Conservation (phyloP, 805 yeast genomes). For the Wickerhamiella parazyma region DNA sequence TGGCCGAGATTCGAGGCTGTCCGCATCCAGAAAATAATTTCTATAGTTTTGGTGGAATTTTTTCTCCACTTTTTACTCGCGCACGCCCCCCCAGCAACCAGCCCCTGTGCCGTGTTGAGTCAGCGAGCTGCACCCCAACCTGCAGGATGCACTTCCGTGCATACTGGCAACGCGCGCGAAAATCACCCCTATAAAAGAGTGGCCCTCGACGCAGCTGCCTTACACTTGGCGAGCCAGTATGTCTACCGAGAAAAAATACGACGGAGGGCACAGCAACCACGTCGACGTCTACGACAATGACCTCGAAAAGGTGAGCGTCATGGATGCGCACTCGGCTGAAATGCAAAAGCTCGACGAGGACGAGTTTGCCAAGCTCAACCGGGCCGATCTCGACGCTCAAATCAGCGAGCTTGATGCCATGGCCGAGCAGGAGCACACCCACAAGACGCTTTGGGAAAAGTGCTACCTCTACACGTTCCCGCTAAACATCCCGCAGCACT, state of each 20-base stretch:
- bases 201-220: no score
- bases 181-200: no score
- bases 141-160: not conserved
- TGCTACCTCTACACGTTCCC: not conserved
- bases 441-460: not conserved
- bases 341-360: constrained; percentile 2
- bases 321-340: not conserved
- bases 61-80: no score
- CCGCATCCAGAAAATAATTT: no score
- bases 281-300: not conserved
- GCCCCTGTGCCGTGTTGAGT: not conserved
- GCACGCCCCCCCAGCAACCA: no score
- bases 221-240: no score
- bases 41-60: no score
- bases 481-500: constrained; percentile 21
- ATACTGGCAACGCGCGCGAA: not conserved
- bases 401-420: not conserved
- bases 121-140: not conserved
- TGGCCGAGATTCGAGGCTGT: no score
- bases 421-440: not conserved
- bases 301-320: not conserved
- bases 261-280: not conserved
- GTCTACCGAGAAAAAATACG: not conserved
- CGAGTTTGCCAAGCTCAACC: constrained; percentile 1
- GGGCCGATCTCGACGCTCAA: not conserved